Evolutionary conservation across 768 basidiomycete genomes (phyloP).

Genomic region (Amanita pseudoporphyria): DNA sequence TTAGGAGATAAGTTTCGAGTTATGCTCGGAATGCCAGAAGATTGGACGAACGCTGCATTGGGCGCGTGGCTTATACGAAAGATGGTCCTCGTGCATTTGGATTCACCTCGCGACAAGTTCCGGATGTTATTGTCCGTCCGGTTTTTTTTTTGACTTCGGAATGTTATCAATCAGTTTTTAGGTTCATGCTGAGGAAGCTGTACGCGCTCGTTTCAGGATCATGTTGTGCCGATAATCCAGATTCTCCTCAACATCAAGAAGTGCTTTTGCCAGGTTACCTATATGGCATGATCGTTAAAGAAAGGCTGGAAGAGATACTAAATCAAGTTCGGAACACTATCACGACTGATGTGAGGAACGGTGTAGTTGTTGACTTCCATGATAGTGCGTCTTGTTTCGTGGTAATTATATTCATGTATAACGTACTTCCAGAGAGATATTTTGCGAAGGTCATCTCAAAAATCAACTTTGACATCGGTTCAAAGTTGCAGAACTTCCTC

Average conservation of each 20-base stretch:
- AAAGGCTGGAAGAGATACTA: slow-evolving; percentile 86
- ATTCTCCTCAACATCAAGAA: slow-evolving; percentile 98
- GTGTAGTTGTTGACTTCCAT: slow-evolving; percentile 78
- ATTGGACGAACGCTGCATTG: slow-evolving; percentile 77
- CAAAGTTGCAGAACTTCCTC: slow-evolving; percentile 86
- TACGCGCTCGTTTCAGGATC: slow-evolving; percentile 85
- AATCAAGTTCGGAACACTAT: slow-evolving; percentile 65
- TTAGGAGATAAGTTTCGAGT: slow-evolving; percentile 96
- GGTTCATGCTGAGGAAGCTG: slow-evolving; percentile 96
- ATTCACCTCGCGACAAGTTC: slow-evolving; percentile 86
- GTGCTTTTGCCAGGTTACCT: slow-evolving; percentile 87
- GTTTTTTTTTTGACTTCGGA: neutral
- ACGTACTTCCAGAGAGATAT: slow-evolving; percentile 53
- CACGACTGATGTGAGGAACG: slow-evolving; percentile 61
- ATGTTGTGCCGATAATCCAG: slow-evolving; percentile 92
- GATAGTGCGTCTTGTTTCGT: slow-evolving; percentile 50
- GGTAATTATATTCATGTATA: neutral
- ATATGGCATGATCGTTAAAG: slow-evolving; percentile 98
- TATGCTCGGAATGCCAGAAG: slow-evolving; percentile 83
- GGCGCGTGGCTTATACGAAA: slow-evolving; percentile 80
- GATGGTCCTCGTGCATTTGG: slow-evolving; percentile 84
- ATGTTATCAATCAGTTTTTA: slow-evolving; percentile 21
- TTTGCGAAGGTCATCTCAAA: slow-evolving; percentile 64
- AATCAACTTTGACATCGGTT: slow-evolving; percentile 87
- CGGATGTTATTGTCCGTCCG: slow-evolving; percentile 78